These are phyloP conservation scores for Termitomyces titanicus DNA, from an alignment of 768 basidiomycete genomes.

Conservation along the genomic window DNA sequence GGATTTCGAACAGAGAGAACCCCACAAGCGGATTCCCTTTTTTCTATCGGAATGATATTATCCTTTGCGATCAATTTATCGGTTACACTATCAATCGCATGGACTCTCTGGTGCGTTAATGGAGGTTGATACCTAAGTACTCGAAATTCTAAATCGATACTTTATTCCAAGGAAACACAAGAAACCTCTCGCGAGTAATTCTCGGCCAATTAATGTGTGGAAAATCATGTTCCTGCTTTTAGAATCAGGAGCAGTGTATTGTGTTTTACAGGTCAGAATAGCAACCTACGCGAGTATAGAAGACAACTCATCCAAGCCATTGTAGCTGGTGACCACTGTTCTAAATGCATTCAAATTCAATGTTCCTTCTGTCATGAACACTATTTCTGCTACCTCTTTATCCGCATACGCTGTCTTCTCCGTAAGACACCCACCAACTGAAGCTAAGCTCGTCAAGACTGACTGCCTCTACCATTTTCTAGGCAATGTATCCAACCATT, in stretches of 20 bases:
- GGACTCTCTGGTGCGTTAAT: background rate
- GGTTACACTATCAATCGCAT: background rate
- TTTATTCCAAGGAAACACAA: background rate
- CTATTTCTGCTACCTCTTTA: background rate
- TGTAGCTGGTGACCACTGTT: background rate
- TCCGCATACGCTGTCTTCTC: conserved; percentile 2
- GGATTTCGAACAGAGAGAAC: background rate
- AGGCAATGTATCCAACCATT: conserved; percentile 8
- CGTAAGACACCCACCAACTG: background rate
- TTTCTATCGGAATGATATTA: background rate
- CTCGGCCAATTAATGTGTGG: background rate
- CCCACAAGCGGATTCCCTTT: background rate
- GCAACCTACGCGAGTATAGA: background rate
- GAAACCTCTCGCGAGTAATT: background rate
- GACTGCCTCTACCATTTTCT: background rate
- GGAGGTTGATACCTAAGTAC: background rate
- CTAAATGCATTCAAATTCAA: background rate
- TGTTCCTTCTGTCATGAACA: background rate
- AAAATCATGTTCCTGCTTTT: background rate
- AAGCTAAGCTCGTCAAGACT: background rate
- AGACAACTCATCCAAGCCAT: background rate
- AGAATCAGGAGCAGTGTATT: conserved; percentile 3
- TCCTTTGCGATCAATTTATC: background rate
- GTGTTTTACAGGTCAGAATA: background rate
- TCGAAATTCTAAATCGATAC: too few species aligned